Evolutionary conservation across 192 early-diverging fungal genomes (phyloP), one percentile per base, ranked within the genome.

Genomic region (Allomyces macrogynus): DNA sequence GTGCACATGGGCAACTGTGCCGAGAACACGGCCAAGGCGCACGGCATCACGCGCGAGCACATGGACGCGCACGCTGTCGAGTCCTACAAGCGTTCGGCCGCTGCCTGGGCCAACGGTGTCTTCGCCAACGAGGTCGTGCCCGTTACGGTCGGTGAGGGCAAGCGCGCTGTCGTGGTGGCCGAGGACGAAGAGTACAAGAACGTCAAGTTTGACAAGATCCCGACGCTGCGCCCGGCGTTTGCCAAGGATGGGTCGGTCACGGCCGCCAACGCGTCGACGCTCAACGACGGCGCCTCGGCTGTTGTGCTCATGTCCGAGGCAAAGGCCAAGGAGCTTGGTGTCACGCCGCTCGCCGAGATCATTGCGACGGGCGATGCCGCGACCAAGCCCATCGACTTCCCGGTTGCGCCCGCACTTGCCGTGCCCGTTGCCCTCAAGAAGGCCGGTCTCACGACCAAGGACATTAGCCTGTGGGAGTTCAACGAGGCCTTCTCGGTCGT

Each of bases 401-500:
- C 93, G 43, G 91, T 94, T 72, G 95, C 95, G 4, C 95, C 95
- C 23, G 80, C 89, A 27, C 74, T 92, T 66, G 91, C 95, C n/a
- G 81, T 96, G 64, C 95, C 95, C 24, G 87, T 89, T 67, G 93
- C 93, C 16, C 82, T 98, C 32, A 76, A 92, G 74, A 83, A 84
- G 71, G 95, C 95, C 32, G 86, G 86, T 40, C 68, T 93, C 32
- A 73, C 77, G 43, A 69, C 87, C 62, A 84, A 89, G 68, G 92
- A 95, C 74, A 88, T 98, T 74, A 82, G 81, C 63, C 75, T 93
- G 61, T 98, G 88, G 70, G 95, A 98, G 74, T 85, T 98, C 75
- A 97, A 98, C 76, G 95, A 98, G 77, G 95, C 95, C 0, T 98
- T 98, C 72, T 86, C 86, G 68, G 93, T 94, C 8, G 95, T 97